Evolutionary conservation across 2,329 filamentous ascomycete species (phyloP).

Genomic region (Sporothrix mexicana): DNA sequence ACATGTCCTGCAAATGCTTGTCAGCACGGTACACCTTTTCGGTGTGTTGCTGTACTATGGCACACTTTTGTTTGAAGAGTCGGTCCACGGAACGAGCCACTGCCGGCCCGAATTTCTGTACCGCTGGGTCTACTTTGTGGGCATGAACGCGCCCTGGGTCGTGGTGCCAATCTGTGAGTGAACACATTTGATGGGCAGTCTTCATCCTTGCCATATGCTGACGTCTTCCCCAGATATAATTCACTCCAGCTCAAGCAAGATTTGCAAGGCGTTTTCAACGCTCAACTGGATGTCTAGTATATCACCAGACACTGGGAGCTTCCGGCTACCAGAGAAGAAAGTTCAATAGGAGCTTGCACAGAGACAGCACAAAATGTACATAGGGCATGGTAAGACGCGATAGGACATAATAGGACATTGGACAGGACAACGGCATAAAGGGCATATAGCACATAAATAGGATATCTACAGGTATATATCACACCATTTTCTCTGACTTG

Average conservation of each 20-base stretch:
- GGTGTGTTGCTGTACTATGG: conserved; percentile 67
- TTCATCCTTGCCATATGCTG: neutral
- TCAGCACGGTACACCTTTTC: conserved; percentile 63
- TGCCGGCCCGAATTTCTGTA: conserved; percentile 66
- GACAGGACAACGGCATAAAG: no score
- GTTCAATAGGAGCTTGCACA: neutral
- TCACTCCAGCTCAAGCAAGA: neutral
- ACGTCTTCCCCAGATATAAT: neutral
- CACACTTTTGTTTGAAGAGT: conserved; percentile 59
- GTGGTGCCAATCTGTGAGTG: conserved; percentile 61
- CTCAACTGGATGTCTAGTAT: neutral
- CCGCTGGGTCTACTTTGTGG: conserved; percentile 68
- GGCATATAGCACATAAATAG: no score
- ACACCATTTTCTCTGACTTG: no score
- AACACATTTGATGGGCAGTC: no score
- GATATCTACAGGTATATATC: neutral
- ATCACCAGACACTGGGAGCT: neutral
- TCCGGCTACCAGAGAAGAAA: neutral
- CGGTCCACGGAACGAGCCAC: conserved; percentile 54
- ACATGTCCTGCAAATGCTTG: conserved; percentile 57
- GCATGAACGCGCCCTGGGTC: conserved; percentile 66
- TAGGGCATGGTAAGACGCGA: no score
- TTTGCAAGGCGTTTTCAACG: neutral
- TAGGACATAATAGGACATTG: no score
- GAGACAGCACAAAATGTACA: no score